Conservation (phyloP, 148 eudicot species). For the Pouteria glomerata region DNA sequence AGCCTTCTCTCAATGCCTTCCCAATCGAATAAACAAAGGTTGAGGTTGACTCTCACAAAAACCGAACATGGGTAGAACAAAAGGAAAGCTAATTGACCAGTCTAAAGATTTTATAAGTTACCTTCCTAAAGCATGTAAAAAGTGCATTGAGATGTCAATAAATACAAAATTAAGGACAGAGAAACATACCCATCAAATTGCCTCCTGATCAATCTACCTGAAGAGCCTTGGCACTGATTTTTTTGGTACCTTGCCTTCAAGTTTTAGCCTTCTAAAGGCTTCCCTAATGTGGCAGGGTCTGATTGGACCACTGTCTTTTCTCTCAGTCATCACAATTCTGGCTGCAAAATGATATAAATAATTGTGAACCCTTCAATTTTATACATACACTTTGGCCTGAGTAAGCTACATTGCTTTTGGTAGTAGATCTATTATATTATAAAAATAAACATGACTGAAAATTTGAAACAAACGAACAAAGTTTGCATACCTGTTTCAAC, state of each 20-base stretch:
- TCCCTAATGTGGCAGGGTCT: conserved; percentile 92
- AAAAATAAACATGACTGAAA: not conserved
- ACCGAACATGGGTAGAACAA: not conserved
- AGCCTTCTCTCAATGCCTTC: too few species aligned
- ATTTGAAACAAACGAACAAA: not conserved
- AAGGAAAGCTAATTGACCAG: not conserved
- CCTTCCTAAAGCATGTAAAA: not conserved
- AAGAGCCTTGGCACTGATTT: conserved; percentile 85
- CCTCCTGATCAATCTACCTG: conserved; percentile 33
- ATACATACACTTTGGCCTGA: not conserved
- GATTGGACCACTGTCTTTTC: conserved; percentile 79
- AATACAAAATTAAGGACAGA: not conserved
- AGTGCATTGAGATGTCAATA: too few species aligned
- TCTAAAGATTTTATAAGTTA: too few species aligned
- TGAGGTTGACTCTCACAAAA: not conserved
- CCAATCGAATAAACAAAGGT: not conserved
- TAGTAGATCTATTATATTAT: conserved; percentile 7
- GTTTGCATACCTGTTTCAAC: conserved; percentile 72
- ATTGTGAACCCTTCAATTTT: not conserved
- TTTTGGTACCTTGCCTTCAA: conserved; percentile 83
- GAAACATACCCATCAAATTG: not conserved
- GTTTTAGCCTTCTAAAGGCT: conserved; percentile 81
- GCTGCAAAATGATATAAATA: conserved; percentile 41
- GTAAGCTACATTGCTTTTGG: not conserved
- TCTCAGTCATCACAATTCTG: conserved; percentile 74